phyloP scores from a whole-genome alignment of 2,329 filamentous ascomycete genomes.

The Xylaria sp. region DNA sequence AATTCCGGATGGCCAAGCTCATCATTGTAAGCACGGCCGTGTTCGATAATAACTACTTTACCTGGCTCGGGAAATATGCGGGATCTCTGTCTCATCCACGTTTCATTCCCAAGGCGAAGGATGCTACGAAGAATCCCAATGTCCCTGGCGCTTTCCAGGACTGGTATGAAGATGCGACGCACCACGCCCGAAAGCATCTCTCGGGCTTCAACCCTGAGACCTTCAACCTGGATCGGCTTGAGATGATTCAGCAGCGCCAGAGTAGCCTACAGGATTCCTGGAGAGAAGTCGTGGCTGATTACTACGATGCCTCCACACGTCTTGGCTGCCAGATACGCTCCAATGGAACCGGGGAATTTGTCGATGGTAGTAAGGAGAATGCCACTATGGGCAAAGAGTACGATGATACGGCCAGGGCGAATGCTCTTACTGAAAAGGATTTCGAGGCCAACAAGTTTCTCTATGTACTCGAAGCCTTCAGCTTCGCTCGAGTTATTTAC shows the following conservation, averaged over 20 bases:
- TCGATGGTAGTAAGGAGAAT: slow-evolving; percentile 1
- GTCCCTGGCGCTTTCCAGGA: slow-evolving; percentile 40
- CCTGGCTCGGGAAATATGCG: slow-evolving; percentile 36
- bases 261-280: slow-evolving; percentile 16
- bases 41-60: slow-evolving; percentile 43
- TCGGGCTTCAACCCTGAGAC: slow-evolving; percentile 20
- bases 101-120: slow-evolving; percentile 24
- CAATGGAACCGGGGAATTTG: slow-evolving; percentile 14
- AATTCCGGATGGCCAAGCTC: slow-evolving; percentile 51
- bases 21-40: slow-evolving; percentile 52
- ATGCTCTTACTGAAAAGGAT: slow-evolving; percentile 10
- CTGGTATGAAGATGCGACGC: slow-evolving; percentile 42
- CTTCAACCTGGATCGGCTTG: slow-evolving; percentile 24
- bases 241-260: slow-evolving; percentile 22
- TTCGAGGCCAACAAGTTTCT: slow-evolving; percentile 27
- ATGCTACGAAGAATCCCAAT: slow-evolving; percentile 26
- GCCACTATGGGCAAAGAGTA: slow-evolving; percentile 15
- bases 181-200: slow-evolving; percentile 32
- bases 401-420: slow-evolving; percentile 8
- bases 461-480: slow-evolving; percentile 53
- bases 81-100: slow-evolving; percentile 33
- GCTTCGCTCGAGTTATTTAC: slow-evolving; percentile 54
- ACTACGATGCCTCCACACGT: slow-evolving; percentile 31
- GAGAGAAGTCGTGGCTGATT: slow-evolving; percentile 25
- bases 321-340: slow-evolving; percentile 21